Conservation (phyloP, 73 alveolate genomes). For the Paramecium sonneborni region DNA sequence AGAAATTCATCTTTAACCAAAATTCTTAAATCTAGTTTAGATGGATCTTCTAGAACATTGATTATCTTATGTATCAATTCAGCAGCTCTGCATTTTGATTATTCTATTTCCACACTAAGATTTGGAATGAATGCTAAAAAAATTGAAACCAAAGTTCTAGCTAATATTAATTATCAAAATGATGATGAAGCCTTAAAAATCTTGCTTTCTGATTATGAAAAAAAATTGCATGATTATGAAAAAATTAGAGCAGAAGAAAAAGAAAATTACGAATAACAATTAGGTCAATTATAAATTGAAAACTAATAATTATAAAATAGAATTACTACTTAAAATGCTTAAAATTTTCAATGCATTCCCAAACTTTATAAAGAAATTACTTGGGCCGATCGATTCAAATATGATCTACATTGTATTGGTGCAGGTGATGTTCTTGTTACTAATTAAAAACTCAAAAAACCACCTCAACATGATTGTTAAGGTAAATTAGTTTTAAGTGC, state of each 20-base stretch:
- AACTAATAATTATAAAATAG: not conserved
- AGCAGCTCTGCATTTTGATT: constrained; percentile 52
- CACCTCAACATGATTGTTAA: constrained; percentile 46
- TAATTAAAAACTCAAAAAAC: not conserved
- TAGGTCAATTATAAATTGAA: not conserved
- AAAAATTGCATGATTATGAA: constrained; percentile 14
- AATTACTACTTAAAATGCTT: not conserved
- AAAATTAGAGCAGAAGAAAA: constrained; percentile 22
- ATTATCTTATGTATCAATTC: constrained; percentile 75
- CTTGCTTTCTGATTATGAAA: constrained; percentile 30
- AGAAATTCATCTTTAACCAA: constrained; percentile 96
- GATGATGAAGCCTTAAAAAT: constrained; percentile 48
- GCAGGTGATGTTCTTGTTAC: constrained; percentile 11
- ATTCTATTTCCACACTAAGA: constrained; percentile 61
- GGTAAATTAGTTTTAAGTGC: constrained; percentile 20
- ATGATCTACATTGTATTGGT: constrained; percentile 12
- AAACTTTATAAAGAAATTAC: not conserved
- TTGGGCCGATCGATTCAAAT: constrained; percentile 14
- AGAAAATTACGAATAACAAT: not conserved
- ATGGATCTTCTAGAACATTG: constrained; percentile 97
- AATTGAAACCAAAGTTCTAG: constrained; percentile 45
- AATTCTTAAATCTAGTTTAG: constrained; percentile 93
- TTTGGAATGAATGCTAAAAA: constrained; percentile 68
- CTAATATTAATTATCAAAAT: constrained; percentile 2
- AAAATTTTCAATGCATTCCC: not conserved